Evolutionary conservation across 192 early-diverging fungal species (phyloP).

Genomic region (Linnemannia schmuckeri): DNA sequence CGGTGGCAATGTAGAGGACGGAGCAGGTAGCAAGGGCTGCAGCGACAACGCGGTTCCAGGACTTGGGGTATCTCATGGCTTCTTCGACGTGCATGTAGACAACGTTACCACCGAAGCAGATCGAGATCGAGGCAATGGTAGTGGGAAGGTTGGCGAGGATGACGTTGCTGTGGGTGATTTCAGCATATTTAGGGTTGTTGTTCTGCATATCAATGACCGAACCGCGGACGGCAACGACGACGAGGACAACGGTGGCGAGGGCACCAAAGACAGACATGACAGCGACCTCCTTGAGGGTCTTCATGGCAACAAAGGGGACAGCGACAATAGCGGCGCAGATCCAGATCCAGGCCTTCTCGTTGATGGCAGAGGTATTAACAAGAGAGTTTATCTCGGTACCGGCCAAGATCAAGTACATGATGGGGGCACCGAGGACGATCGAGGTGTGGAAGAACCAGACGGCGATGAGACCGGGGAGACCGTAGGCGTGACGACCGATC

Average conservation of each 20-base stretch:
- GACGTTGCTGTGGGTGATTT: constrained; percentile 62
- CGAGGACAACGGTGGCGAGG: constrained; percentile 77
- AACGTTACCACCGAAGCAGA: constrained; percentile 87
- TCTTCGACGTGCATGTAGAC: constrained; percentile 88
- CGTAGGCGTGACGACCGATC: constrained; percentile 81
- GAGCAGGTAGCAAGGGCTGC: constrained; percentile 75
- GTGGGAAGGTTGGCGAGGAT: constrained; percentile 79
- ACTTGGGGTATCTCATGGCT: constrained; percentile 77
- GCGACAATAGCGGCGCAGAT: constrained; percentile 71
- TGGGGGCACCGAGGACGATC: constrained; percentile 77
- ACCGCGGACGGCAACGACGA: constrained; percentile 77
- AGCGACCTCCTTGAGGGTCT: constrained; percentile 85
- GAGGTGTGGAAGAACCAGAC: constrained; percentile 75
- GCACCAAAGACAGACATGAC: constrained; percentile 82
- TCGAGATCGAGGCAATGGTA: constrained; percentile 83
- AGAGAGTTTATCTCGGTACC: constrained; percentile 78
- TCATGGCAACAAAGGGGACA: constrained; percentile 81
- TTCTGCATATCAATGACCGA: constrained; percentile 60
- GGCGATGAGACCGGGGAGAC: constrained; percentile 70
- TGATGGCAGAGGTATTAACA: constrained; percentile 53
- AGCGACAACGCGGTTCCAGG: constrained; percentile 78
- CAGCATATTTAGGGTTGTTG: constrained; percentile 45
- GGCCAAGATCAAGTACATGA: constrained; percentile 81
- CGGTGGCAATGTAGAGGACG: constrained; percentile 75
- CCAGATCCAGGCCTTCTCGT: constrained; percentile 72